Evolutionary conservation across 2,329 filamentous ascomycete genomes (phyloP).

Genomic region (Pseudocercospora fuligena): DNA sequence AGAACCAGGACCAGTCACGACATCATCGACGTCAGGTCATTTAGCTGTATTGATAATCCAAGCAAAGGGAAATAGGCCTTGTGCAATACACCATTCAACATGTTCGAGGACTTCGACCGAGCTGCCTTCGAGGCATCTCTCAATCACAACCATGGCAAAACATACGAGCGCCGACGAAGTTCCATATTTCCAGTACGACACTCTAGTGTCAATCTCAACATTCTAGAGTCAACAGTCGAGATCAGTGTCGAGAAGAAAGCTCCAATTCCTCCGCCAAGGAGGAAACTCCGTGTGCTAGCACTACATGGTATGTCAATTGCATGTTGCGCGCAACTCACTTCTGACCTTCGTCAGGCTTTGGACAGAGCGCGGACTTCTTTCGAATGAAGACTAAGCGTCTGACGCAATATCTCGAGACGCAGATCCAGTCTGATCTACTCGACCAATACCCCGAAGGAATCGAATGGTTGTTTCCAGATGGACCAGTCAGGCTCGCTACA

Average conservation of each 20-base stretch:
- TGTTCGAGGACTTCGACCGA: constrained; percentile 22
- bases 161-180: background rate
- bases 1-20: background rate
- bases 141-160: background rate
- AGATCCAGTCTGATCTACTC: constrained; percentile 17
- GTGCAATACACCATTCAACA: background rate
- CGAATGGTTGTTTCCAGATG: constrained; percentile 27
- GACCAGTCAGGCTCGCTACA: constrained; percentile 23
- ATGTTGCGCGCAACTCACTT: background rate
- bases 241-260: constrained; percentile 18
- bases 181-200: constrained; percentile 11
- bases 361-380: constrained; percentile 28
- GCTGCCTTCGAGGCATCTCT: constrained; percentile 16
- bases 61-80: background rate
- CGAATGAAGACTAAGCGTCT: constrained; percentile 27
- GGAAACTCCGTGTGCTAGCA: constrained; percentile 17
- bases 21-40: constrained; percentile 1
- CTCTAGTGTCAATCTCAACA: constrained; percentile 15
- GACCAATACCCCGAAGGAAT: constrained; percentile 23
- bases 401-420: constrained; percentile 19
- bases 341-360: constrained; percentile 20
- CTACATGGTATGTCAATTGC: constrained; percentile 18
- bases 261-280: constrained; percentile 6
- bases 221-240: constrained; percentile 17
- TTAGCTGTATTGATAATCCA: background rate